Conservation (phyloP, 2,329 filamentous ascomycete genomes). For the Tolypocladium sp. region DNA sequence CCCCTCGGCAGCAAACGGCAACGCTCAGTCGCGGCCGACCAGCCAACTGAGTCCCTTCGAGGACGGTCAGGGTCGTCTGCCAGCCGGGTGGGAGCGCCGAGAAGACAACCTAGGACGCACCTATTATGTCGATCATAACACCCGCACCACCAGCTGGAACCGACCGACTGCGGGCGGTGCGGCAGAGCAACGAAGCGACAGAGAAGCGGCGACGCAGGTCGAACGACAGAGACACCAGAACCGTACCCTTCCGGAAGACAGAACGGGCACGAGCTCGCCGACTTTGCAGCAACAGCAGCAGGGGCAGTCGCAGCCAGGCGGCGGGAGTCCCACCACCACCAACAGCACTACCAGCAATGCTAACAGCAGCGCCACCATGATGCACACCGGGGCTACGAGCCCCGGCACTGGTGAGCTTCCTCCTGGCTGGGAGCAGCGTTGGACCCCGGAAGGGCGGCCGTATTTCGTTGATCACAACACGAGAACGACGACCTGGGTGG, state of each 20-base stretch:
- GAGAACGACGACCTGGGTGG: conserved; percentile 95
- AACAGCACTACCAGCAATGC: conserved; percentile 22
- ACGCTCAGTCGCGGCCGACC: conserved; percentile 19
- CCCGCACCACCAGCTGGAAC: conserved; percentile 92
- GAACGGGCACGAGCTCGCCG: conserved; percentile 87
- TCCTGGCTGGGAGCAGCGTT: conserved; percentile 91
- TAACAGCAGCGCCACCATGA: conserved; percentile 61
- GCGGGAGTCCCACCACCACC: conserved; percentile 13
- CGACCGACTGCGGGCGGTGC: conserved; percentile 74
- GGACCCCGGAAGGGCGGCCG: conserved; percentile 85
- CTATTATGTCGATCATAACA: conserved; percentile 98
- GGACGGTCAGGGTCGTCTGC: conserved; percentile 86
- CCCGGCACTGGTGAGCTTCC: conserved; percentile 92
- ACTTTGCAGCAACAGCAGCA: conserved; percentile 53
- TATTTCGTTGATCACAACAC: conserved; percentile 99
- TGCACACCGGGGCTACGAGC: conserved; percentile 87
- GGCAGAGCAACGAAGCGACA: conserved; percentile 59
- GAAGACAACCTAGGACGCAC: conserved; percentile 93
- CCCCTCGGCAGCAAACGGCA: conserved; percentile 17
- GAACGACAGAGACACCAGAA: conserved; percentile 93
- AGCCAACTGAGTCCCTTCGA: conserved; percentile 78
- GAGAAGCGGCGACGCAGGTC: conserved; percentile 85
- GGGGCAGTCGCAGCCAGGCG: conserved; percentile 32
- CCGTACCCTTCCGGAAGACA: conserved; percentile 88
- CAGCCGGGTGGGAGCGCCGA: conserved; percentile 88